Evolutionary conservation across 371 early-diverging fungal genomes (phyloP).

Genomic region (Dinochytrium kinnereticum): DNA sequence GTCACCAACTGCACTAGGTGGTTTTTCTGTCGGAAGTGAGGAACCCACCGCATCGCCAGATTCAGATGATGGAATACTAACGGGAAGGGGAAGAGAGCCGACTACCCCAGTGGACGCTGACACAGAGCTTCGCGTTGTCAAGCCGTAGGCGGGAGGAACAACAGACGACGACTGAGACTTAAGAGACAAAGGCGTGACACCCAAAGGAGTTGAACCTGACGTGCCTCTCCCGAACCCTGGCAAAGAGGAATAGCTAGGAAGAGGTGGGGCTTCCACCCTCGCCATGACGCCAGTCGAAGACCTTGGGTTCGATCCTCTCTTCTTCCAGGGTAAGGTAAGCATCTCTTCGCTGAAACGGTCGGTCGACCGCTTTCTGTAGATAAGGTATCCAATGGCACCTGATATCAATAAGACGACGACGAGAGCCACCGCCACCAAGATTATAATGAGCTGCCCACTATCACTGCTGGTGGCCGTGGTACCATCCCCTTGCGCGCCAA

Average conservation of each 20-base stretch:
- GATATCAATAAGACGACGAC: not conserved
- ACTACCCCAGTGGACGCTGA: too few relatives aligned
- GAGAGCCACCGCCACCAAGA: not conserved
- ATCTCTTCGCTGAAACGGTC: not conserved
- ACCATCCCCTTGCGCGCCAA: too few relatives aligned
- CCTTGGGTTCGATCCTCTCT: not conserved
- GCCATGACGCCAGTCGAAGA: not conserved
- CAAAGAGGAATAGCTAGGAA: not conserved
- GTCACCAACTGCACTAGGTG: not conserved
- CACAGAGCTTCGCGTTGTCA: too few relatives aligned
- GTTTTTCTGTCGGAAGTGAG: too few relatives aligned
- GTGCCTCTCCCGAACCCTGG: not conserved
- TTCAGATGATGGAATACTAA: too few relatives aligned
- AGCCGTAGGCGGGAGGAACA: too few relatives aligned
- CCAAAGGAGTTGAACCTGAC: not conserved
- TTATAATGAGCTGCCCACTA: not conserved
- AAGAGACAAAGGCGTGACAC: too few relatives aligned
- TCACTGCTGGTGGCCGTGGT: too few relatives aligned
- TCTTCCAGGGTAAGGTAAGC: conserved; percentile 8
- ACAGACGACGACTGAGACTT: too few relatives aligned
- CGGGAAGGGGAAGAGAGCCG: too few relatives aligned
- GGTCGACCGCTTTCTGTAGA: not conserved
- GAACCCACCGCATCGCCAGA: too few relatives aligned
- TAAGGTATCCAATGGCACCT: not conserved
- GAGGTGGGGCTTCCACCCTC: not conserved